Percentiles rank a stretch among this genome's conserved stretches.
Evolutionary conservation across 108 stramenopile genomes (phyloP).

Genomic region (Pseudonitzschia delicatissima): DNA sequence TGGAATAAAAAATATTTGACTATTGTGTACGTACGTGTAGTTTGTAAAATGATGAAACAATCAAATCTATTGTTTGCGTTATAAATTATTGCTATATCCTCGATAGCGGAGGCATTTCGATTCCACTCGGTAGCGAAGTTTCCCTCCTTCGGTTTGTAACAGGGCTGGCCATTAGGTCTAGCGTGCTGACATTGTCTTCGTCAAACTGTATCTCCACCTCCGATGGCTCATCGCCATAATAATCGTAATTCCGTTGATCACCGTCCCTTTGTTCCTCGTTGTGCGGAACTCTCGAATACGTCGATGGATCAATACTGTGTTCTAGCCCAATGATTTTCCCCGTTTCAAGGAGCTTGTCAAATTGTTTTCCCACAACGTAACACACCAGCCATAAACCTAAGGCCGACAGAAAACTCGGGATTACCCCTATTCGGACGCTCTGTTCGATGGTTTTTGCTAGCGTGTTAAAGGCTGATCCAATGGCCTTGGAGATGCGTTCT

Average conservation of each 20-base stretch:
- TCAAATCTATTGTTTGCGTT: not conserved
- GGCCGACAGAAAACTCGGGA: slow-evolving; percentile 70
- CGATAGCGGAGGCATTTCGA: not conserved
- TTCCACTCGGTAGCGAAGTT: not conserved
- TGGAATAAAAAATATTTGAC: not conserved
- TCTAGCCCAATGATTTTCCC: slow-evolving; percentile 63
- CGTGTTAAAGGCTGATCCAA: slow-evolving; percentile 76
- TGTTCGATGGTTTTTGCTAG: slow-evolving; percentile 68
- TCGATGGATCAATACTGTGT: slow-evolving; percentile 22
- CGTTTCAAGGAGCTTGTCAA: slow-evolving; percentile 58
- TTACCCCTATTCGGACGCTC: slow-evolving; percentile 62
- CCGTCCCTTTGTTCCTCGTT: not conserved
- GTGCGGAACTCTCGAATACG: slow-evolving; percentile 12
- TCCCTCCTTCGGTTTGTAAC: not conserved
- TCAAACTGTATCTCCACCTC: slow-evolving; percentile 26
- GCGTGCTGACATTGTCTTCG: slow-evolving; percentile 19
- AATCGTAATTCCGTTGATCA: not conserved
- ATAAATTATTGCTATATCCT: not conserved
- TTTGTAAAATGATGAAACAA: no score
- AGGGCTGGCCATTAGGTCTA: slow-evolving; percentile 8
- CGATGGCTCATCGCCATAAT: slow-evolving; percentile 9
- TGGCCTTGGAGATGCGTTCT: slow-evolving; percentile 77
- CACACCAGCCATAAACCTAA: slow-evolving; percentile 66
- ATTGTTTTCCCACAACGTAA: slow-evolving; percentile 64
- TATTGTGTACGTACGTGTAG: no score